Percentiles rank a stretch among this genome's conserved stretches.
Conservation (phyloP, 2,329 filamentous ascomycete species). For the Hypoxylon sp. region DNA sequence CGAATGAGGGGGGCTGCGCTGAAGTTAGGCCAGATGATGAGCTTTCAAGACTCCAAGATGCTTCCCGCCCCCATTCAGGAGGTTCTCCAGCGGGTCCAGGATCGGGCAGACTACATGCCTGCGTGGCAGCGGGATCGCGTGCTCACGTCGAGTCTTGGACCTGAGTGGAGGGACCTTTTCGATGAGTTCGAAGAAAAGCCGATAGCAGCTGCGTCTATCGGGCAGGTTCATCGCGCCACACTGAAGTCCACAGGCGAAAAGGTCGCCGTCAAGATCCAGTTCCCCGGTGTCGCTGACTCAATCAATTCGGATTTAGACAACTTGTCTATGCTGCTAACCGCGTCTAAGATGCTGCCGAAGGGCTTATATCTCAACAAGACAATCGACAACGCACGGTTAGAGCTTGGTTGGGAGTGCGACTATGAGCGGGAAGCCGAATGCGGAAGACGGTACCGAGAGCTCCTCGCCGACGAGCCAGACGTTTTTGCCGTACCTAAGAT, state of each 20-base stretch:
- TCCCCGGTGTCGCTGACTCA: constrained; percentile 93
- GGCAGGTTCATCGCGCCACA: constrained; percentile 91
- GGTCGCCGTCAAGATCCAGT: constrained; percentile 97
- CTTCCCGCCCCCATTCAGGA: constrained; percentile 88
- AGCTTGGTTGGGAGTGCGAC: constrained; percentile 97
- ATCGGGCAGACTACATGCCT: constrained; percentile 98
- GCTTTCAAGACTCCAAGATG: constrained; percentile 97
- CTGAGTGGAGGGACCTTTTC: constrained; percentile 88
- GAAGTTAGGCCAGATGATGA: constrained; percentile 98
- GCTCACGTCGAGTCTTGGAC: constrained; percentile 81
- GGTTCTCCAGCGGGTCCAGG: constrained; percentile 93
- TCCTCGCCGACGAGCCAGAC: constrained; percentile 81
- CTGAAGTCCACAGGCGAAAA: constrained; percentile 80
- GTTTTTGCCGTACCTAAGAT: constrained; percentile 86
- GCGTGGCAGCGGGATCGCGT: constrained; percentile 92
- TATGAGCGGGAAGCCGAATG: constrained; percentile 91
- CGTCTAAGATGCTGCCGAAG: constrained; percentile 89
- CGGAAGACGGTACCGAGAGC: constrained; percentile 79
- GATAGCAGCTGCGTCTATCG: constrained; percentile 95
- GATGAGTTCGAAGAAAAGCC: constrained; percentile 89
- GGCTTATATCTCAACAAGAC: constrained; percentile 97
- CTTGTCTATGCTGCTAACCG: constrained; percentile 88
- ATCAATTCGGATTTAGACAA: constrained; percentile 98
- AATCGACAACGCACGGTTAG: constrained; percentile 92
- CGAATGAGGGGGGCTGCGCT: constrained; percentile 97